These are phyloP conservation scores for Lentinula novae-zelandiae DNA, from an alignment of 1,284 basidiomycete species.

Conservation along the genomic window DNA sequence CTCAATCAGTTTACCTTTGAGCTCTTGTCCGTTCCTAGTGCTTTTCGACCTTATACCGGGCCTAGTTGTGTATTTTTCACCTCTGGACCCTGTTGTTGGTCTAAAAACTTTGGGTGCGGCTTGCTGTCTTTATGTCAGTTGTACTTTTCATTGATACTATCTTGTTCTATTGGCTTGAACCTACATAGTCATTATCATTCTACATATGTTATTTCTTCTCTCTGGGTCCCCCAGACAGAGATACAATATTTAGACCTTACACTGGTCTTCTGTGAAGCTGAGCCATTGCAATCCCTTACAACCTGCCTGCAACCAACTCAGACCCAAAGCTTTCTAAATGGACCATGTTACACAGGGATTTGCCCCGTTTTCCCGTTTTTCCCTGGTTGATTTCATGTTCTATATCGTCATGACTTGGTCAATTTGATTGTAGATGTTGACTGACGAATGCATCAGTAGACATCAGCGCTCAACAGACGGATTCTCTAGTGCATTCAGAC, in stretches of 20 bases:
- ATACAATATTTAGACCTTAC: too few species aligned
- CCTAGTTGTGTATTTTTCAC: constrained; percentile 21
- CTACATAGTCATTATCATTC: too few species aligned
- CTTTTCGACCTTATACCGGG: constrained; percentile 23
- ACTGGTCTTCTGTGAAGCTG: too few species aligned
- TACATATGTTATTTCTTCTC: too few species aligned
- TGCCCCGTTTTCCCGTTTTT: neutral
- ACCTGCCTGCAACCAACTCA: too few species aligned
- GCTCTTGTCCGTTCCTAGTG: neutral
- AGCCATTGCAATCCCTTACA: too few species aligned
- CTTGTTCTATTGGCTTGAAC: too few species aligned
- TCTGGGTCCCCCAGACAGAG: too few species aligned
- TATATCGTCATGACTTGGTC: neutral
- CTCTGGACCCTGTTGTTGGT: constrained; percentile 39
- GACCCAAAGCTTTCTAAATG: too few species aligned
- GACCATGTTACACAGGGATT: neutral
- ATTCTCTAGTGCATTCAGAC: neutral
- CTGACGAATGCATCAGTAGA: neutral
- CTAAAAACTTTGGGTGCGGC: constrained; percentile 28
- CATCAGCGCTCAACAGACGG: neutral
- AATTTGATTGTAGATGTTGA: neutral
- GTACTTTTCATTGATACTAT: neutral
- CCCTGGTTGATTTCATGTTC: neutral
- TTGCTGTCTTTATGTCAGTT: neutral
- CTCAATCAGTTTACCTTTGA: neutral